These are phyloP conservation scores for Hortaea werneckii DNA, from an alignment of 2,329 filamentous ascomycete species.

Conservation along the genomic window DNA sequence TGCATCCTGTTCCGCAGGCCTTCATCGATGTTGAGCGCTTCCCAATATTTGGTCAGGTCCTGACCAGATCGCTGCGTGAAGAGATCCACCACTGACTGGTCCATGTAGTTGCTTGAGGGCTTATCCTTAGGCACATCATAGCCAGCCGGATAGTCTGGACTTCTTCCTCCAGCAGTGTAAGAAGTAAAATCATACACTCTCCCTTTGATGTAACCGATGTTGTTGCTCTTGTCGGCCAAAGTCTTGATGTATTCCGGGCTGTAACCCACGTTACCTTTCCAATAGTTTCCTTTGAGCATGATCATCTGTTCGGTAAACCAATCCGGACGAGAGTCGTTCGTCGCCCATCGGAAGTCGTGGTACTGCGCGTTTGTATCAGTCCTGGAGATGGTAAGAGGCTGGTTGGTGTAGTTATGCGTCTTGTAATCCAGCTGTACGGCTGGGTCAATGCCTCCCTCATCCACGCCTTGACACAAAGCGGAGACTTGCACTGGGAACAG, in stretches of 20 bases:
- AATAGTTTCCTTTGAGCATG: constrained; percentile 64
- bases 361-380: constrained; percentile 68
- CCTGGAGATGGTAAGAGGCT: constrained; percentile 49
- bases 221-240: constrained; percentile 39
- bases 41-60: constrained; percentile 78
- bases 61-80: constrained; percentile 67
- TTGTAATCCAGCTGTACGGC: constrained; percentile 79
- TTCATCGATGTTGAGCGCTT: constrained; percentile 52
- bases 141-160: constrained; percentile 48
- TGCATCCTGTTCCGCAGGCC: constrained; percentile 58
- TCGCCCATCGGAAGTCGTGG: constrained; percentile 85
- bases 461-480: constrained; percentile 71
- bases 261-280: constrained; percentile 81
- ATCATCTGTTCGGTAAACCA: constrained; percentile 91
- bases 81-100: constrained; percentile 58
- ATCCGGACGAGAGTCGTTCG: constrained; percentile 70
- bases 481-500: constrained; percentile 93
- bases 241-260: constrained; percentile 65
- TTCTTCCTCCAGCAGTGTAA: constrained; percentile 68
- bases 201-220: constrained; percentile 67
- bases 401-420: constrained; percentile 62
- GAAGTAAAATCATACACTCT: constrained; percentile 83
- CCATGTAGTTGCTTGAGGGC: constrained; percentile 68
- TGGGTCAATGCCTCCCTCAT: constrained; percentile 55
- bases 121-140: constrained; percentile 19